Base-by-base conservation (phyloP, 1,139 yeast genomes). In the Saccharomycopsis phalli region DNA sequence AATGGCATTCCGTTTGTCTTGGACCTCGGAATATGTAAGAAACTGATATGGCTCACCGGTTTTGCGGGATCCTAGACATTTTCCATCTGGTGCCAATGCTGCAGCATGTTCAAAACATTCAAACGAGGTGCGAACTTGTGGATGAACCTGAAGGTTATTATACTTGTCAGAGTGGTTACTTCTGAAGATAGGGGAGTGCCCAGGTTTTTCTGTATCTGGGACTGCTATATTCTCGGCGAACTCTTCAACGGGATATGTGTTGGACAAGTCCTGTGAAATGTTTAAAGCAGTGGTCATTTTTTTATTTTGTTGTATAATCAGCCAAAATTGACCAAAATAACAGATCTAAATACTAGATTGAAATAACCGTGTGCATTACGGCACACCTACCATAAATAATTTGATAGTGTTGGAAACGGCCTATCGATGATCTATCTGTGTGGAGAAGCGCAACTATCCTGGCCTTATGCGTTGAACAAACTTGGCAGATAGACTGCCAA, bases 61-160 rank as follows among this genome's bases (percentile, higher is more conserved):
- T 2, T 52, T 53, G 44, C 87, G 61, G 8, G 58, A 56, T 16
- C 88, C 88, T 28, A 79, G 58, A 53, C 75, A 70, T 17, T 63
- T 63, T 17, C 52, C 47, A 23, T 67, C 52, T 4, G 69, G 68
- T 50, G 58, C 55, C 26, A 54, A 47, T 6, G 57, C 52, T 2
- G 58, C 66, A 0, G 75, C 51, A 36, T 63, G 58, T 41, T 66
- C 64, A 54, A 76, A 74, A 34, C 68, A 59, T 21, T 68, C 68
- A 50, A 69, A 64, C 25, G 67, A 58, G 1, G 86, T 78, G 31
- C 54, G 53, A 44, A 79, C 54, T 2, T 62, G 52, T 3, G 80
- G 75, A 49, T 76, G 80, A 18, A 61, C 50, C 17, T 71, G 64
- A 13, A 65, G 56, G 17, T 10, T 10, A n/a, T 23, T 10, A n/a